Evolutionary conservation across 768 basidiomycete genomes (phyloP), one percentile per base, ranked within the genome.

Genomic region (Collybia sordida): DNA sequence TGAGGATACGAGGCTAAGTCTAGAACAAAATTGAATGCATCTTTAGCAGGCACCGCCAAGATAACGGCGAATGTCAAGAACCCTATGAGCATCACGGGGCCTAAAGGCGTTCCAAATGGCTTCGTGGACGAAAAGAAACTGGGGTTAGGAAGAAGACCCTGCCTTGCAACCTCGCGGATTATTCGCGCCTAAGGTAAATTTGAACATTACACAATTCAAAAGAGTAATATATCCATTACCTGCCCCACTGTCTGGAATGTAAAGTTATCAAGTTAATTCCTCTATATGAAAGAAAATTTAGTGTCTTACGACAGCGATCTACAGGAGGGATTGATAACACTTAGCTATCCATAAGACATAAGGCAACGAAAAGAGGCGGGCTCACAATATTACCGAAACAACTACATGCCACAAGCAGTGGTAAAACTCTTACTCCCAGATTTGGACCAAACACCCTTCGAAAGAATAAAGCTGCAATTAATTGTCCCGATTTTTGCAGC

Each of bases 61-160:
- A 81, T 74, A 34, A 78, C 70, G 27, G 77, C 34, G 24, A 68
- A 57, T 1, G 74, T 73, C 6, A 79, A 49, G 19, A 57, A 47
- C 47, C 66, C 74, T 49, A 74, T 72, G 39, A 78, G 62, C 21
- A 63, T 47, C 2, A 74, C 67, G 5, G 78, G 74, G 1, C 66
- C 75, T 4, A 72, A 55, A 2, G 80, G 79, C 1, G 79, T 78
- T 24, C 73, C 75, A 45, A 80, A 78, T 3, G 79, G 78, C 42
- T 67, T 64, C 7, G 71, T 78, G 2, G 74, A 74, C 2, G 75
- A 69, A 58, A 77, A 80, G 60, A 80, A 73, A 4, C 57, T 61
- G 2, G 77, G 70, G 42, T 67, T 79, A 0, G 80, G 80, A 15
- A 82, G 63, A 4, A 82, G 63, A 9, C 79, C 79, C 64, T 81